Evolutionary conservation across 345 rosid genomes (phyloP).

Genomic region (Sonneratia caseolaris): DNA sequence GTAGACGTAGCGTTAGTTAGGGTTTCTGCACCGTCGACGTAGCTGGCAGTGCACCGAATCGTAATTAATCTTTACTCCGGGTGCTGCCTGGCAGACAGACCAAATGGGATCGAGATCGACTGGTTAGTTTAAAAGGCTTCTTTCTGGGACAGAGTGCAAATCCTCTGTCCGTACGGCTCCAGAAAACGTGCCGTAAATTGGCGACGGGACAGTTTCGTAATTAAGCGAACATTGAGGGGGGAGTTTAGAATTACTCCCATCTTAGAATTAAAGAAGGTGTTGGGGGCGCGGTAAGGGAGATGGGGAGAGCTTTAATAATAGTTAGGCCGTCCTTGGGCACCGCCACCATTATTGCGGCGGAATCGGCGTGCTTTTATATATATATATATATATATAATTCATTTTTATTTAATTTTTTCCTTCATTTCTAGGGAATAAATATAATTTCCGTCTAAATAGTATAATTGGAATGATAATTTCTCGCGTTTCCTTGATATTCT

Average conservation of each 20-base stretch:
- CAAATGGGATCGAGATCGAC: not conserved
- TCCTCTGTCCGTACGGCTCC: conserved; percentile 33
- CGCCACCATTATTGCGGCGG: conserved; percentile 88
- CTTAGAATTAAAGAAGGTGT: not conserved
- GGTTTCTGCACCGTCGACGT: not conserved
- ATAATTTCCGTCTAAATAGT: no score
- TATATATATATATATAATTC: not conserved
- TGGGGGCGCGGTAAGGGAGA: not conserved
- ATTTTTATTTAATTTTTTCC: not conserved
- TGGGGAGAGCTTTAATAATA: conserved; percentile 2
- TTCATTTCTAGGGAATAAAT: no score
- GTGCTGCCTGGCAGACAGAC: not conserved
- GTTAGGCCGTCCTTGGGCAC: conserved; percentile 17
- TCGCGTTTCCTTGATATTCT: no score
- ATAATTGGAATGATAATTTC: no score
- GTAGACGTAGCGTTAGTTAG: conserved; percentile 19
- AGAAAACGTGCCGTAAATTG: conserved; percentile 10
- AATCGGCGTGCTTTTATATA: conserved; percentile 47
- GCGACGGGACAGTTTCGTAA: conserved; percentile 30
- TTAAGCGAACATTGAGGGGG: conserved; percentile 13
- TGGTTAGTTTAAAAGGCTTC: not conserved
- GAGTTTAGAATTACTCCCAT: conserved; percentile 9
- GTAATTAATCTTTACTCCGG: no score
- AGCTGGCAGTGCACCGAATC: no score
- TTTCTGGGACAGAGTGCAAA: conserved; percentile 18